phyloP scores from a whole-genome alignment of 805 yeast genomes.

The Zygotorulaspora chibaensis region DNA sequence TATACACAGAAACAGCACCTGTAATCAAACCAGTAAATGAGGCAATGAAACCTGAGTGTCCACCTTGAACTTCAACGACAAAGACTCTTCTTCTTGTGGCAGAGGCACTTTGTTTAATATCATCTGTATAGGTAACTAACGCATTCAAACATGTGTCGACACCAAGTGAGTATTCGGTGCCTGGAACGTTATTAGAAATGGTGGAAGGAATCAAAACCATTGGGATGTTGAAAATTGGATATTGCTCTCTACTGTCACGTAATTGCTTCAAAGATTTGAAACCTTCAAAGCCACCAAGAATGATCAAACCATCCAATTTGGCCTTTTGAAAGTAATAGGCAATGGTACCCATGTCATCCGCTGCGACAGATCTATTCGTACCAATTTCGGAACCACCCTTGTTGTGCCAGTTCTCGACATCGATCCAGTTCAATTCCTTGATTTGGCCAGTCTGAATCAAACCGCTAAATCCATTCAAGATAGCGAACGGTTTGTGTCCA shows the following conservation, averaged over 20 bases:
- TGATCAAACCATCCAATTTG: conserved; percentile 79
- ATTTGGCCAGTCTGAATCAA: conserved; percentile 86
- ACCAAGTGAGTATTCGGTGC: conserved; percentile 93
- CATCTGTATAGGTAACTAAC: conserved; percentile 89
- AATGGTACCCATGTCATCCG: conserved; percentile 79
- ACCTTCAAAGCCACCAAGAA: conserved; percentile 98
- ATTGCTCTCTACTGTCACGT: conserved; percentile 66
- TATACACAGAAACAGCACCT: conserved; percentile 88
- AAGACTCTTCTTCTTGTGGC: conserved; percentile 91
- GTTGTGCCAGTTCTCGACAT: conserved; percentile 83
- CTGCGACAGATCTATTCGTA: conserved; percentile 85
- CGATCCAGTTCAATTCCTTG: conserved; percentile 70
- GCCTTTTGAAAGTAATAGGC: conserved; percentile 91
- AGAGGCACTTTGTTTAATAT: conserved; percentile 89
- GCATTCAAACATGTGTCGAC: conserved; percentile 93
- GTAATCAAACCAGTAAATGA: conserved; percentile 77
- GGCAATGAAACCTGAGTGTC: conserved; percentile 91
- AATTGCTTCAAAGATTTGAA: conserved; percentile 78
- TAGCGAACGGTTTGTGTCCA: conserved; percentile 89
- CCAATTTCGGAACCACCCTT: conserved; percentile 96
- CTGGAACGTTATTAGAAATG: conserved; percentile 97
- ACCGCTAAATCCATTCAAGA: conserved; percentile 91
- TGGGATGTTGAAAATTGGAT: conserved; percentile 92
- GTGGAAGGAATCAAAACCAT: conserved; percentile 93
- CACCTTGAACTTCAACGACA: conserved; percentile 98